phyloP scores from a whole-genome alignment of 352 stramenopile genomes.

The Pilasporangium apinafurcum region DNA sequence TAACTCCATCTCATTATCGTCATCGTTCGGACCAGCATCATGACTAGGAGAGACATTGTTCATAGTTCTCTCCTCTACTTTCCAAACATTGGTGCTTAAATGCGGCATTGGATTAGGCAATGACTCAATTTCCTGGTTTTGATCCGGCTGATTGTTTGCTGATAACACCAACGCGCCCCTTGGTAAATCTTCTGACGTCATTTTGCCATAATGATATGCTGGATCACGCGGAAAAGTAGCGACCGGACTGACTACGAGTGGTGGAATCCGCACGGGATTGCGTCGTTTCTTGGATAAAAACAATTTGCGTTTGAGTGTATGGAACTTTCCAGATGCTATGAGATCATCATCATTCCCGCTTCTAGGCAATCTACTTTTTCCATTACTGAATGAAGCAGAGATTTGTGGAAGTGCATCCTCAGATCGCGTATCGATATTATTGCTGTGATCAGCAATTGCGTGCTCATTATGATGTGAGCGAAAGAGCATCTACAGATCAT shows the following conservation, averaged over 20 bases:
- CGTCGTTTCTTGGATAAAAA: conserved; percentile 46
- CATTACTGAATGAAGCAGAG: background rate
- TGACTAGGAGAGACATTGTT: too few species aligned
- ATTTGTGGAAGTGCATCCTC: background rate
- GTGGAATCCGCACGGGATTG: conserved; percentile 28
- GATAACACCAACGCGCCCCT: too few species aligned
- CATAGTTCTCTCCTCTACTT: too few species aligned
- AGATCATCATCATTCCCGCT: too few species aligned
- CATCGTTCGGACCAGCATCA: too few species aligned
- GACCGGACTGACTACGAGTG: conserved; percentile 39
- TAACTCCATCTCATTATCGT: conserved; percentile 31
- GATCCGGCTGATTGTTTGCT: too few species aligned
- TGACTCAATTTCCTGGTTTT: too few species aligned
- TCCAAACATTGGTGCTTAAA: too few species aligned
- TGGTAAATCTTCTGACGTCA: conserved; percentile 4
- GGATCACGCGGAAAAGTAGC: background rate
- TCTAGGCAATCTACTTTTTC: too few species aligned
- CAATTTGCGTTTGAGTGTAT: conserved; percentile 43
- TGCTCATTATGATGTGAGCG: conserved; percentile 13
- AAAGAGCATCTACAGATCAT: conserved; percentile 38
- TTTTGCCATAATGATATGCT: background rate
- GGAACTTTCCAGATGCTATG: conserved; percentile 38
- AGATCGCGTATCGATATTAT: background rate
- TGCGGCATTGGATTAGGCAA: too few species aligned
- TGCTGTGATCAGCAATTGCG: background rate